Percentiles rank a stretch among this genome's conserved stretches.
Evolutionary conservation across 2,329 filamentous ascomycete genomes (phyloP).

Genomic region (Chrysoporthe austroafricana): DNA sequence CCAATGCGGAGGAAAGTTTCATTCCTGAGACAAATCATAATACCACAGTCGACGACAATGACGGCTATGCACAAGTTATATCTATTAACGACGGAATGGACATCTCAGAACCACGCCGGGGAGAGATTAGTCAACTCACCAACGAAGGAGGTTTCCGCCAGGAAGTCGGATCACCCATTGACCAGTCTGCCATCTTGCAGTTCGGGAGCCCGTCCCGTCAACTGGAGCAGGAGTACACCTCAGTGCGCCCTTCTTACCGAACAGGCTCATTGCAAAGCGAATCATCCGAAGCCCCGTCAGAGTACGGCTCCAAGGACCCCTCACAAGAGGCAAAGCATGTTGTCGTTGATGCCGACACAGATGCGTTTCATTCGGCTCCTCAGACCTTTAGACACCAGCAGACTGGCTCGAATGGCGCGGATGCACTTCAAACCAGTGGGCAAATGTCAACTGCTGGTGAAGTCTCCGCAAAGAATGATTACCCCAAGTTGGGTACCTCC

Average conservation of each 20-base stretch:
- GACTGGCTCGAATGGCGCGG: not conserved
- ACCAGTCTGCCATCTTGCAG: constrained; percentile 28
- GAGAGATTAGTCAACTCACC: constrained; percentile 49
- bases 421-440: not conserved
- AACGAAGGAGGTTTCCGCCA: constrained; percentile 53
- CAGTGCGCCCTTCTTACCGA: constrained; percentile 14
- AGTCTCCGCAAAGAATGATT: constrained; percentile 30
- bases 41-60: constrained; percentile 3
- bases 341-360: not conserved
- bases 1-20: constrained; percentile 30
- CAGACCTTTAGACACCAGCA: not conserved
- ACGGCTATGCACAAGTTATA: constrained; percentile 16
- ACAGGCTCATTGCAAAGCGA: not conserved
- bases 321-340: constrained; percentile 1
- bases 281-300: constrained; percentile 24
- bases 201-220: constrained; percentile 38
- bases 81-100: constrained; percentile 30
- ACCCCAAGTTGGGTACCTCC: constrained; percentile 38
- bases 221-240: constrained; percentile 30
- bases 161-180: constrained; percentile 45
- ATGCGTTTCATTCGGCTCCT: not conserved
- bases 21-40: constrained; percentile 33
- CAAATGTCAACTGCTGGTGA: constrained; percentile 1
- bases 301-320: constrained; percentile 22
- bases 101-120: constrained; percentile 39